phyloP scores from a whole-genome alignment of 2,329 filamentous ascomycete genomes.

The Trichoderma aggressivum region DNA sequence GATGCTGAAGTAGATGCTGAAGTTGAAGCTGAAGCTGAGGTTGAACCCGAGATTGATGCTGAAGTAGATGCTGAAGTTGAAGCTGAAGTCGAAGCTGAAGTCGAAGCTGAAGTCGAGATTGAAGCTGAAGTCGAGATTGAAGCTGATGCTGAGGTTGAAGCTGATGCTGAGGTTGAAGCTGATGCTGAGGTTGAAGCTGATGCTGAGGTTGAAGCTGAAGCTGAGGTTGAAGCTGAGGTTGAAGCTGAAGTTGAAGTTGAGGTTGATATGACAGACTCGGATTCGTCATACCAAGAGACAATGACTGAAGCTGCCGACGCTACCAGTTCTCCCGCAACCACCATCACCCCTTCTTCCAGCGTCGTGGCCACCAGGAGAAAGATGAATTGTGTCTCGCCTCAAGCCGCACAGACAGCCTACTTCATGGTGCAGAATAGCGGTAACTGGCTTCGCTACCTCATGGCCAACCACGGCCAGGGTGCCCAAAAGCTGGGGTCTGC shows the following conservation, averaged over 20 bases:
- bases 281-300: neutral
- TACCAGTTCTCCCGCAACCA: neutral
- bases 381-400: conserved; percentile 5
- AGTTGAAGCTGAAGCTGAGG: neutral
- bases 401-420: conserved; percentile 4
- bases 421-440: conserved; percentile 9
- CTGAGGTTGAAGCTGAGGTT: too few species aligned
- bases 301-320: neutral
- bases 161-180: too few species aligned
- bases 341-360: neutral
- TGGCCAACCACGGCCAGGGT: neutral
- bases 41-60: neutral
- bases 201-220: too few species aligned
- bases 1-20: too few species aligned
- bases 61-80: neutral
- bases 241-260: neutral
- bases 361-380: neutral
- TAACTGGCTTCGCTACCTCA: conserved; percentile 10
- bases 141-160: too few species aligned
- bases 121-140: neutral
- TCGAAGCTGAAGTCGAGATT: neutral
- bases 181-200: too few species aligned
- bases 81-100: neutral
- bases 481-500: neutral
- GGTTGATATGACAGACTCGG: neutral